phyloP scores from a whole-genome alignment of 352 stramenopile species.

The Globisporangium spiculum region DNA sequence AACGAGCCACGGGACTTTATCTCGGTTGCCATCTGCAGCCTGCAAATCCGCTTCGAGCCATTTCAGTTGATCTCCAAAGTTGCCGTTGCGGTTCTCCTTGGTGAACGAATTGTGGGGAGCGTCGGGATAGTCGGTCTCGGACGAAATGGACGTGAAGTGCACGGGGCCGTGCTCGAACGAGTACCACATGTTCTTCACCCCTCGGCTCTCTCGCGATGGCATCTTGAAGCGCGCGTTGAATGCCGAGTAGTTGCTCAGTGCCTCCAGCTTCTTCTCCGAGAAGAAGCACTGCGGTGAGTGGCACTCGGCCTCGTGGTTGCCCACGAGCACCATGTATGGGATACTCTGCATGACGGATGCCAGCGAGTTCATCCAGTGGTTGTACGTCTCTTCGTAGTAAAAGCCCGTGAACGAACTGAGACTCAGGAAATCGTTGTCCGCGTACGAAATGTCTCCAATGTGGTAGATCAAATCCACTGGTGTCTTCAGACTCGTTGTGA shows the following conservation, averaged over 20 bases:
- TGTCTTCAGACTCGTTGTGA: constrained; percentile 22
- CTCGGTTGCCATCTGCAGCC: constrained; percentile 41
- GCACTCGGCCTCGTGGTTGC: constrained; percentile 90
- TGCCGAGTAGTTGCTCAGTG: constrained; percentile 77
- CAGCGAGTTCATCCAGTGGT: constrained; percentile 79
- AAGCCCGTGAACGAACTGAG: constrained; percentile 41
- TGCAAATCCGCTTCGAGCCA: constrained; percentile 54
- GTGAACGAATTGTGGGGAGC: constrained; percentile 37
- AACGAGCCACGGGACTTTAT: constrained; percentile 46
- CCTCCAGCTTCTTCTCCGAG: constrained; percentile 40
- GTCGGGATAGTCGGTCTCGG: constrained; percentile 62
- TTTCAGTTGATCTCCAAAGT: constrained; percentile 48
- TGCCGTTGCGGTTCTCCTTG: constrained; percentile 27
- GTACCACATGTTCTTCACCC: constrained; percentile 84
- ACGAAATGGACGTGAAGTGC: constrained; percentile 84
- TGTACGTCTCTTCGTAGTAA: constrained; percentile 87
- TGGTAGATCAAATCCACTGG: constrained; percentile 65
- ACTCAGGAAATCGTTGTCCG: constrained; percentile 25
- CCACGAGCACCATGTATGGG: constrained; percentile 83
- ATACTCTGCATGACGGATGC: constrained; percentile 39
- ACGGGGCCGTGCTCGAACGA: constrained; percentile 83
- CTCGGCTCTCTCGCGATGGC: constrained; percentile 60
- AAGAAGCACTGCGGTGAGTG: constrained; percentile 65
- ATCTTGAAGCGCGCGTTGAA: constrained; percentile 88
- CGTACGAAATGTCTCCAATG: constrained; percentile 67